These are phyloP conservation scores for Sequoiadendron giganteum DNA, from an alignment of 75 land plant species.

Conservation along the genomic window DNA sequence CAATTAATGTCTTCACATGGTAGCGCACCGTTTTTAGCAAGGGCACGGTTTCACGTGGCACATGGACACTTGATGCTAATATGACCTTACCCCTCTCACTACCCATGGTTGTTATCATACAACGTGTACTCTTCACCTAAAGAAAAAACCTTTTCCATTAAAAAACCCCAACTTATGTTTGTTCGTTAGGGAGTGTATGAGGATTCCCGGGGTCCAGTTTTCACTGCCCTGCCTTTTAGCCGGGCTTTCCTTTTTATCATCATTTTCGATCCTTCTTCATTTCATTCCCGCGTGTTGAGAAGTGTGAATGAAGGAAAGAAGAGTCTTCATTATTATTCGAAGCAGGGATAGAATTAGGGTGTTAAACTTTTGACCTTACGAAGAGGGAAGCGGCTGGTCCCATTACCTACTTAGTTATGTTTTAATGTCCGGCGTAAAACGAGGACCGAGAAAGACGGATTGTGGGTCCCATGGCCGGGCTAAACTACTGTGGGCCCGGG, in stretches of 20 bases:
- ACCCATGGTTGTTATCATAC: too few species aligned
- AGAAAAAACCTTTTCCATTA: too few species aligned
- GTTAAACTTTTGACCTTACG: neutral
- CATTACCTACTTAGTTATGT: too few species aligned
- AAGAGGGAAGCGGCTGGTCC: neutral
- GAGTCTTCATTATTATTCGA: neutral
- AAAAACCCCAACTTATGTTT: neutral
- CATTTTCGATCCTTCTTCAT: neutral
- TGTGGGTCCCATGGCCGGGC: neutral
- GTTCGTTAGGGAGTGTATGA: neutral
- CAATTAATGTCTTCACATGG: neutral
- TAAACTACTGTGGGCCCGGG: neutral
- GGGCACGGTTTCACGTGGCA: neutral
- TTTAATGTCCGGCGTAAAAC: slow-evolving; percentile 9
- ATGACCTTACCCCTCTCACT: too few species aligned
- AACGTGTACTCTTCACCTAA: too few species aligned
- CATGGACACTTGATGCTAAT: neutral
- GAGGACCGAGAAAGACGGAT: slow-evolving; percentile 5
- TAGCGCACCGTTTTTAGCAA: neutral
- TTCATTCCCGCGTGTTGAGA: neutral
- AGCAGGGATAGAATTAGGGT: too few species aligned
- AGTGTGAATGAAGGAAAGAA: neutral
- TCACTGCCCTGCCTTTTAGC: too few species aligned
- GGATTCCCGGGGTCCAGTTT: too few species aligned
- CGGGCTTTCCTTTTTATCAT: neutral